These are phyloP conservation scores for Rugiboletus extremiorientalis DNA, from an alignment of 1,284 basidiomycete genomes.

Conservation along the genomic window DNA sequence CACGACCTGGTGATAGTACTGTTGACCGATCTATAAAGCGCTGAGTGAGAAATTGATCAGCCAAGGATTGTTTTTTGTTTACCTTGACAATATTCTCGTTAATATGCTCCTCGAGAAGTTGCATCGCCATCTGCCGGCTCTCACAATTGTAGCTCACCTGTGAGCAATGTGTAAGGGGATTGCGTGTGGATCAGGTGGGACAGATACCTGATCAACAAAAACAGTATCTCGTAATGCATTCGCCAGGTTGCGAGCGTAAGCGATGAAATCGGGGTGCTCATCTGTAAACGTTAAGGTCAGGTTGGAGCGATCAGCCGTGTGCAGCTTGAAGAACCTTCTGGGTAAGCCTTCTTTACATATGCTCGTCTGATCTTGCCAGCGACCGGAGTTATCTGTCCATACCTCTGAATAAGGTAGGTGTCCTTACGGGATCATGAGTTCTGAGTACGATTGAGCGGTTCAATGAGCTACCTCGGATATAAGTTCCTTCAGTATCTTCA, in stretches of 20 bases:
- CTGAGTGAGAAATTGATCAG: not conserved
- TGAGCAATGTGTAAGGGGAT: not conserved
- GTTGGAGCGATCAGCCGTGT: not conserved
- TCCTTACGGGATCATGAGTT: slow-evolving; percentile 44
- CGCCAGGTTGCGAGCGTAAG: slow-evolving; percentile 67
- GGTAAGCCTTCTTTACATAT: slow-evolving; percentile 62
- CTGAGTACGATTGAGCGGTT: not conserved
- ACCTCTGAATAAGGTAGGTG: slow-evolving; percentile 61
- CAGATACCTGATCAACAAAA: slow-evolving; percentile 77
- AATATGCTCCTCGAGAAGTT: slow-evolving; percentile 86
- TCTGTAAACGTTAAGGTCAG: slow-evolving; percentile 38
- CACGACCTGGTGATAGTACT: slow-evolving; percentile 82
- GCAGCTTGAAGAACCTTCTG: slow-evolving; percentile 50
- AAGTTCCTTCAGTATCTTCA: slow-evolving; percentile 74
- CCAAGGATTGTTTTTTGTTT: slow-evolving; percentile 6
- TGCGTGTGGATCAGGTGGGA: not conserved
- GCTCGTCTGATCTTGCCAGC: slow-evolving; percentile 53
- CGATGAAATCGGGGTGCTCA: slow-evolving; percentile 72
- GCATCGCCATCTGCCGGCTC: slow-evolving; percentile 60
- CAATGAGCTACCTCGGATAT: slow-evolving; percentile 64
- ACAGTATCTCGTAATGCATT: slow-evolving; percentile 71
- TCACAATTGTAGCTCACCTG: slow-evolving; percentile 64
- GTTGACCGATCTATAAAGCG: slow-evolving; percentile 62
- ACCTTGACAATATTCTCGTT: slow-evolving; percentile 91
- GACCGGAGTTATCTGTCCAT: slow-evolving; percentile 56